A percentile compares a stretch with the other conserved stretches of the same genome.
Evolutionary conservation across 2,329 filamentous ascomycete genomes (phyloP).

Genomic region (Lachnellula cervina): DNA sequence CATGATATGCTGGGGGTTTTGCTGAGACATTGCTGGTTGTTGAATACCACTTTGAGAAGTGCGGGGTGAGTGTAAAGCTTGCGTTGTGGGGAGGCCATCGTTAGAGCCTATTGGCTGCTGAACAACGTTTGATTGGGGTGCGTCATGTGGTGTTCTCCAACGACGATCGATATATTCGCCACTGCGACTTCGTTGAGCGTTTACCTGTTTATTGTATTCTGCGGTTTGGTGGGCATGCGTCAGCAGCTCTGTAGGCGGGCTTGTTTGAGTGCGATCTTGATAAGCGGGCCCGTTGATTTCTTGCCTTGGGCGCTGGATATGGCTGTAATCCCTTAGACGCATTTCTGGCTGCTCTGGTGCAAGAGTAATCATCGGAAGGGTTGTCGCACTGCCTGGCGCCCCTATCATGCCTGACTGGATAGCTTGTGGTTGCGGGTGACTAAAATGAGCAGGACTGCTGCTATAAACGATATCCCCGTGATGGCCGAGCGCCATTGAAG

Average conservation of each 20-base stretch:
- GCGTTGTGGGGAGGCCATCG: constrained; percentile 45
- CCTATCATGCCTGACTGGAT: constrained; percentile 70
- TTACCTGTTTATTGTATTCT: constrained; percentile 83
- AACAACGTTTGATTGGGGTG: constrained; percentile 48
- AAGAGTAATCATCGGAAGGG: constrained; percentile 80
- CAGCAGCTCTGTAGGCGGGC: constrained; percentile 71
- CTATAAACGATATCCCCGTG: constrained; percentile 88
- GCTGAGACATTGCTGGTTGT: constrained; percentile 45
- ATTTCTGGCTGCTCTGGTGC: constrained; percentile 73
- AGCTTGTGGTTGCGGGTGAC: constrained; percentile 61
- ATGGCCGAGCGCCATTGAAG: constrained; percentile 55
- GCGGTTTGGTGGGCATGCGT: constrained; percentile 83
- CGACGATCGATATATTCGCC: constrained; percentile 73
- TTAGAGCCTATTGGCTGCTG: constrained; percentile 34
- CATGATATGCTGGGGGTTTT: constrained; percentile 39
- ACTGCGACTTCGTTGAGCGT: constrained; percentile 73
- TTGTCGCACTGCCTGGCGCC: constrained; percentile 58
- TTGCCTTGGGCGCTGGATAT: constrained; percentile 79
- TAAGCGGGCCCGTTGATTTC: constrained; percentile 85
- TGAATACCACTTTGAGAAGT: constrained; percentile 49
- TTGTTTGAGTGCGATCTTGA: constrained; percentile 77
- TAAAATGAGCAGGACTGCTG: constrained; percentile 62
- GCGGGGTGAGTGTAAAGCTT: constrained; percentile 55
- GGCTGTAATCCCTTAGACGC: constrained; percentile 74
- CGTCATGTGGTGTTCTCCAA: constrained; percentile 80